Percentiles rank a stretch among this genome's conserved stretches.
phyloP scores from a whole-genome alignment of 768 basidiomycete species.

The Podaxis mareebaensis region DNA sequence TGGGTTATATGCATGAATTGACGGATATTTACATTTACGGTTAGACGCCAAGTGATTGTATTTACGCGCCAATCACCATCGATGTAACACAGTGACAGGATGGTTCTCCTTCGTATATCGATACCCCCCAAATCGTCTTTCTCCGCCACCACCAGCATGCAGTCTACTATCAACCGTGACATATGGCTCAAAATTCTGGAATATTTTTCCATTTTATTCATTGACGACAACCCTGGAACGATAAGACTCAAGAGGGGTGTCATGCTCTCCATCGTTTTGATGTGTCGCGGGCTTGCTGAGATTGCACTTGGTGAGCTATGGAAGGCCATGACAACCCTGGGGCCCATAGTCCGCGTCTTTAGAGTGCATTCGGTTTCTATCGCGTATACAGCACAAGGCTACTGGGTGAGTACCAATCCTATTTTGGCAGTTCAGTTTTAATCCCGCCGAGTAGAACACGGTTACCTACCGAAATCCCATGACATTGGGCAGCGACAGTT shows the following conservation, averaged over 20 bases:
- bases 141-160: background rate
- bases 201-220: background rate
- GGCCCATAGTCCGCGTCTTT: slow-evolving; percentile 24
- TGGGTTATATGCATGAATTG: too few species aligned
- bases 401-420: background rate
- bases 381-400: background rate
- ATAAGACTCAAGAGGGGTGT: slow-evolving; percentile 20
- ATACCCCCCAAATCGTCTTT: too few species aligned
- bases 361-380: background rate
- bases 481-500: background rate
- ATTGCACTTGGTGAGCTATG: background rate
- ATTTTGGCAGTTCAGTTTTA: background rate
- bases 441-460: too few species aligned
- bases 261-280: slow-evolving; percentile 26
- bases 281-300: background rate
- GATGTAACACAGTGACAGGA: too few species aligned
- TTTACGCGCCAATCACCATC: too few species aligned
- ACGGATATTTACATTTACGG: too few species aligned
- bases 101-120: too few species aligned
- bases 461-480: background rate
- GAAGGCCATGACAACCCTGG: slow-evolving; percentile 19
- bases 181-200: background rate
- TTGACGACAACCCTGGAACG: slow-evolving; percentile 24
- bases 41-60: too few species aligned
- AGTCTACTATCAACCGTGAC: background rate